Evolutionary conservation across 345 rosid species (phyloP).

Genomic region (Anastatica hierochuntica): DNA sequence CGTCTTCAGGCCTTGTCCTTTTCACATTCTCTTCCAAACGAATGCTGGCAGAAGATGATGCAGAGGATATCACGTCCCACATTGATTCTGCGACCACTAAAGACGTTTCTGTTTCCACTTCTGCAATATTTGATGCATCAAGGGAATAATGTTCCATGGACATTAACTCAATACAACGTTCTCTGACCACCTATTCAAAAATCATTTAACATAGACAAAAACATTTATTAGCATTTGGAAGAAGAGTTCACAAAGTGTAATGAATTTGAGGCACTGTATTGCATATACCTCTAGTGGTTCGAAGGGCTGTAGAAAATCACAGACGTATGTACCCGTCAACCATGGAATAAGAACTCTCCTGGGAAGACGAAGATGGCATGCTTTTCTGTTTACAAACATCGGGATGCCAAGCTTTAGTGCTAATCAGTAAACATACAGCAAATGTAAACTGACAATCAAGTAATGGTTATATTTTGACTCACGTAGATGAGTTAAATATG

Average conservation of each 20-base stretch:
- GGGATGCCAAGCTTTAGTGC: background rate
- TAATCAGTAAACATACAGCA: conserved; percentile 6
- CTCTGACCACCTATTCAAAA: conserved; percentile 52
- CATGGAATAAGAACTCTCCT: conserved; percentile 80
- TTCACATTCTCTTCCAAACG: conserved; percentile 20
- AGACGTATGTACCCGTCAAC: conserved; percentile 47
- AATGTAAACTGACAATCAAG: too few species aligned
- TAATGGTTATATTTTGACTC: conserved; percentile 11
- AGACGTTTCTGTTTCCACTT: conserved; percentile 50
- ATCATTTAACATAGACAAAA: too few species aligned
- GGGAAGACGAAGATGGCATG: conserved; percentile 50
- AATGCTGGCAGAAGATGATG: conserved; percentile 14
- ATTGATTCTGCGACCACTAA: conserved; percentile 38
- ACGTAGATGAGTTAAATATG: conserved; percentile 46
- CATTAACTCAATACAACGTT: conserved; percentile 75
- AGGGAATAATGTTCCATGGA: conserved; percentile 49
- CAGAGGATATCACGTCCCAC: conserved; percentile 49
- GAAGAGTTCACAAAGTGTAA: background rate
- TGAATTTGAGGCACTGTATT: background rate
- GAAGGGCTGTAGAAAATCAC: conserved; percentile 73
- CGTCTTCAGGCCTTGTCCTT: conserved; percentile 4
- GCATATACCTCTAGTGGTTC: conserved; percentile 63
- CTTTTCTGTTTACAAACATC: conserved; percentile 42
- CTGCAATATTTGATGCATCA: conserved; percentile 40
- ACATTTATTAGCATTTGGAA: background rate